Conservation (phyloP, 2,329 filamentous ascomycete genomes). For the Alternaria consortialis region DNA sequence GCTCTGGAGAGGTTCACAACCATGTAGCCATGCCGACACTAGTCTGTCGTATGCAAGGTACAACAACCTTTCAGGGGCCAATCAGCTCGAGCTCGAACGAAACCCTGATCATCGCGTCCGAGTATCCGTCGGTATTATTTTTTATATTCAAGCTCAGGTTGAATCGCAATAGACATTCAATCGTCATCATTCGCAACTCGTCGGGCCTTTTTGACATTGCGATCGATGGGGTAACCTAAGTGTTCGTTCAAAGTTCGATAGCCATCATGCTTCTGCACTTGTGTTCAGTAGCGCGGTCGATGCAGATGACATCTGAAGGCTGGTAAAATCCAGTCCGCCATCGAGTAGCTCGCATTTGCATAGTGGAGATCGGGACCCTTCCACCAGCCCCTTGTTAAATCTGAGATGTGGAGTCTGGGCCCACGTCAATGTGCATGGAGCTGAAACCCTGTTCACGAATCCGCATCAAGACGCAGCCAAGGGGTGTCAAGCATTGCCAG, state of each 20-base stretch:
- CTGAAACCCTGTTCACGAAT: constrained; percentile 22
- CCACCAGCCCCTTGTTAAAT: neutral
- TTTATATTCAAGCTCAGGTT: neutral
- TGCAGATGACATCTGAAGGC: neutral
- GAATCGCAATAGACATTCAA: neutral
- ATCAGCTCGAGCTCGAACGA: neutral
- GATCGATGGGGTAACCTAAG: neutral
- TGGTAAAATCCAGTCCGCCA: neutral
- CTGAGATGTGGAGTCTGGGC: constrained; percentile 13
- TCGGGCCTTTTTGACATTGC: constrained; percentile 2
- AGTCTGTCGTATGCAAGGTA: constrained; percentile 2
- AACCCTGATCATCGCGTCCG: neutral
- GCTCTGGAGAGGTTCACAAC: neutral
- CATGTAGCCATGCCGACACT: neutral
- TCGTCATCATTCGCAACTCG: neutral
- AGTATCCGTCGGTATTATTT: neutral
- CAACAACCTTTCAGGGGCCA: neutral
- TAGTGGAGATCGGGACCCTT: constrained; percentile 4
- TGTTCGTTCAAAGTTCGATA: neutral
- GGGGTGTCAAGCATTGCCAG: constrained; percentile 36
- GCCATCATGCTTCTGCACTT: neutral
- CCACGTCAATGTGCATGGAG: constrained; percentile 31
- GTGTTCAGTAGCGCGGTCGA: constrained; percentile 1
- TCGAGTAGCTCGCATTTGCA: constrained; percentile 2
- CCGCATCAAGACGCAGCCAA: constrained; percentile 23